These are phyloP conservation scores for Penicillium riverlandense DNA, from an alignment of 495 filamentous ascomycete species.

Conservation along the genomic window DNA sequence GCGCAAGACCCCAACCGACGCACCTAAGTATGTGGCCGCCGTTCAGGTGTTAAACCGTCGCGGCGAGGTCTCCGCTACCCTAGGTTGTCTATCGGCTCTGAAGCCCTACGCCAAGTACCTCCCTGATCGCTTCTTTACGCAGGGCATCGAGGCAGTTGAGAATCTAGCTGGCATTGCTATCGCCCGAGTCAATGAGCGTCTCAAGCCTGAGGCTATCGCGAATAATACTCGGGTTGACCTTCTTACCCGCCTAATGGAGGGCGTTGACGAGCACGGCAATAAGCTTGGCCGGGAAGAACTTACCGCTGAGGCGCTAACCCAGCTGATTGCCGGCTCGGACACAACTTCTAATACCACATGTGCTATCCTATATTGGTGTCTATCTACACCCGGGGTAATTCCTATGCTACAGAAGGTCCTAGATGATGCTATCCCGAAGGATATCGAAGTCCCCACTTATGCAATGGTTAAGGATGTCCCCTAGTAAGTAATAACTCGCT, in stretches of 20 bases:
- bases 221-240: constrained; percentile 65
- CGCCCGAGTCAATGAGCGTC: constrained; percentile 67
- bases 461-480: constrained; percentile 67
- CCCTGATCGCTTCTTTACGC: constrained; percentile 45
- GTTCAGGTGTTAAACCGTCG: constrained; percentile 50
- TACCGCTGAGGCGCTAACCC: constrained; percentile 82
- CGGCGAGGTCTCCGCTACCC: constrained; percentile 45
- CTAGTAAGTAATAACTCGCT: constrained; percentile 41
- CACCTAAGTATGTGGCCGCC: constrained; percentile 41
- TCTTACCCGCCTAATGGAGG: constrained; percentile 81
- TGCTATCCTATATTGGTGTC: constrained; percentile 71
- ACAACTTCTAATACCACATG: constrained; percentile 88
- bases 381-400: constrained; percentile 64
- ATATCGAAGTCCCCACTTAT: constrained; percentile 58
- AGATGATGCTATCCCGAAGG: constrained; percentile 57
- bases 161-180: constrained; percentile 60
- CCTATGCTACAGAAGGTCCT: constrained; percentile 64
- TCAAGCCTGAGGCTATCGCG: constrained; percentile 53
- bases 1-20: constrained; percentile 34
- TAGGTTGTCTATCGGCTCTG: constrained; percentile 38
- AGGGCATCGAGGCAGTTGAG: constrained; percentile 42
- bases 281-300: constrained; percentile 70
- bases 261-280: constrained; percentile 70
- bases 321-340: constrained; percentile 85
- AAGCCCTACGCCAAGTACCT: constrained; percentile 46